Base-by-base conservation (phyloP, 768 basidiomycete genomes). In the Auricularia auricula-judae region DNA sequence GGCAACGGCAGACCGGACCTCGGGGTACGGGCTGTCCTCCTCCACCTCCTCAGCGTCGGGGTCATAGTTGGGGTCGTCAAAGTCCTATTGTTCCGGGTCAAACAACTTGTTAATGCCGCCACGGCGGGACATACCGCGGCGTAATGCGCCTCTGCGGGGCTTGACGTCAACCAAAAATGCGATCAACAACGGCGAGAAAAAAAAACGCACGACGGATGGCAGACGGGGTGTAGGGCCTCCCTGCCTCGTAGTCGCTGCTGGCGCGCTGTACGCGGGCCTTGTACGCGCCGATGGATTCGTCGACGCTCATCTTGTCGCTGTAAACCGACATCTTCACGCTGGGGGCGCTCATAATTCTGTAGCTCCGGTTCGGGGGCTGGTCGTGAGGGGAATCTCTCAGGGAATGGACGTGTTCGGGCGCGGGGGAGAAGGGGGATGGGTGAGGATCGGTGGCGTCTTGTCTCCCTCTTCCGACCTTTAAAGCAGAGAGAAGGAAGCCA, bases 1-100 rank as follows among this genome's bases (percentile, higher is more conserved):
- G 63, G 86, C 82, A 21, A 87, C 87, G 58, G 84, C 83, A 54
- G 86, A 84, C 35, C 85, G 81, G 33, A 87, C 86, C 68, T 88
- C 86, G n/a, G 85, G 84, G 70, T 88, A 88, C 4, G 86, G 85
- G 1, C 85, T 86, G 70, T 87, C 86, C 66, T 87, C 83, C 74
- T 85, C 80, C 36, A 82, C 70, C 12, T 79, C 70, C 12, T 80
- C 78, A 21, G 72, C 77, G 39, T 79, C 74, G 72, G 78, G 77
- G 76, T 83, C 80, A 65, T 81, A 77, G 70, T 83, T 83, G 61
- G 81, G 82, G 70, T 83, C 82, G 72, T 82, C 81, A 71, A 83
- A 82, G 54, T 79, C 77, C 34, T 78, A 61, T 16, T 68, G 29
- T 44, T 3, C 34, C 67, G 47, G 8, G 47, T 51, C 47, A 51